Evolutionary conservation across 805 yeast genomes (phyloP).

Genomic region (Cyberlindnera japonica): DNA sequence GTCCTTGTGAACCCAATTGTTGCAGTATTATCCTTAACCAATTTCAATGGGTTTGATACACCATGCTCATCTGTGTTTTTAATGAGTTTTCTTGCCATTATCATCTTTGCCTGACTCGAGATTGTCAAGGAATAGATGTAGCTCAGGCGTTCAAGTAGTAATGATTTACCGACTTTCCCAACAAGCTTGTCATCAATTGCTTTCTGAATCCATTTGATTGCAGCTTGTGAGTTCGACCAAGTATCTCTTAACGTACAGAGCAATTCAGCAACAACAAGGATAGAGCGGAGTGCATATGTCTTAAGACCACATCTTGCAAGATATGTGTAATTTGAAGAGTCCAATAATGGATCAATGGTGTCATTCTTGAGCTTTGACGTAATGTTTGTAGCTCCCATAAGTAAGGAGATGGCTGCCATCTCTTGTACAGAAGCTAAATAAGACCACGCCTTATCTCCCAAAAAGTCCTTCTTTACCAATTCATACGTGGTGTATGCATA

Average conservation of each 20-base stretch:
- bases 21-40: constrained; percentile 34
- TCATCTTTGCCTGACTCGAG: constrained; percentile 35
- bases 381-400: constrained; percentile 50
- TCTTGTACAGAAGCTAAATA: constrained; percentile 84
- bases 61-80: constrained; percentile 12
- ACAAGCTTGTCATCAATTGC: constrained; percentile 44
- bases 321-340: constrained; percentile 71
- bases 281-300: constrained; percentile 66
- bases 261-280: constrained; percentile 68
- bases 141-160: constrained; percentile 51
- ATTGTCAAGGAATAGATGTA: constrained; percentile 47
- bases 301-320: constrained; percentile 66
- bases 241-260: constrained; percentile 42
- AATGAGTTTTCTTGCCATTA: constrained; percentile 26
- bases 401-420: constrained; percentile 71
- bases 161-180: constrained; percentile 44
- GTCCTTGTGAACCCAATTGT: constrained; percentile 54
- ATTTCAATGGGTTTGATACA: constrained; percentile 32
- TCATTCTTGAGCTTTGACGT: constrained; percentile 40
- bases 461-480: constrained; percentile 69
- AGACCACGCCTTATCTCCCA: constrained; percentile 74
- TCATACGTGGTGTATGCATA: constrained; percentile 84
- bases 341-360: constrained; percentile 46
- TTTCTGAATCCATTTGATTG: constrained; percentile 41
- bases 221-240: constrained; percentile 40